phyloP scores from a whole-genome alignment of 257 asterid genomes.

The Solanum chiquidenum region DNA sequence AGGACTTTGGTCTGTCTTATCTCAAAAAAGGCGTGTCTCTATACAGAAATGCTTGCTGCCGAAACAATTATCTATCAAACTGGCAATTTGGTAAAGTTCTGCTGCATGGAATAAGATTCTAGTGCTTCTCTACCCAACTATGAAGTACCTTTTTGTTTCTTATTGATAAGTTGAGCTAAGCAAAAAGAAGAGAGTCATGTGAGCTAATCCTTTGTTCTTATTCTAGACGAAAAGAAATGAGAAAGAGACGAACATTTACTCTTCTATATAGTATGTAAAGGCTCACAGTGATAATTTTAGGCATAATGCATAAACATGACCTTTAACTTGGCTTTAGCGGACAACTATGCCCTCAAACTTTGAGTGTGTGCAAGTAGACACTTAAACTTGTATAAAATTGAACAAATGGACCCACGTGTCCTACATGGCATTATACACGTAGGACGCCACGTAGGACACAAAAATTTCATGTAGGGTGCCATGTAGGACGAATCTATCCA shows the following conservation, averaged over 20 bases:
- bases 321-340: no score
- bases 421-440: no score
- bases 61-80: slow-evolving; percentile 74
- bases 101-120: not conserved
- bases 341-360: no score
- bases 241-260: not conserved
- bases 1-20: slow-evolving; percentile 86
- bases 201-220: not conserved
- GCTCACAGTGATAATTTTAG: not conserved
- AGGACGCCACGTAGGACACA: no score
- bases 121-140: not conserved
- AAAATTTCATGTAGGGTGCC: no score
- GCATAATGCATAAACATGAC: no score
- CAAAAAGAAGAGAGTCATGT: not conserved
- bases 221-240: not conserved
- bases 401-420: no score
- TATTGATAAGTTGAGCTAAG: not conserved
- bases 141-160: not conserved
- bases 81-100: slow-evolving; percentile 61
- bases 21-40: slow-evolving; percentile 73
- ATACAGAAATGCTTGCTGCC: slow-evolving; percentile 90
- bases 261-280: not conserved
- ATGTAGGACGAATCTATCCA: no score
- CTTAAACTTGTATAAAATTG: no score
- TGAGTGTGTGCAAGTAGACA: no score